Percentiles rank a stretch among this genome's conserved stretches.
These are phyloP conservation scores for Conoideocrella luteorostrata DNA, from an alignment of 2,329 filamentous ascomycete genomes.

Conservation along the genomic window DNA sequence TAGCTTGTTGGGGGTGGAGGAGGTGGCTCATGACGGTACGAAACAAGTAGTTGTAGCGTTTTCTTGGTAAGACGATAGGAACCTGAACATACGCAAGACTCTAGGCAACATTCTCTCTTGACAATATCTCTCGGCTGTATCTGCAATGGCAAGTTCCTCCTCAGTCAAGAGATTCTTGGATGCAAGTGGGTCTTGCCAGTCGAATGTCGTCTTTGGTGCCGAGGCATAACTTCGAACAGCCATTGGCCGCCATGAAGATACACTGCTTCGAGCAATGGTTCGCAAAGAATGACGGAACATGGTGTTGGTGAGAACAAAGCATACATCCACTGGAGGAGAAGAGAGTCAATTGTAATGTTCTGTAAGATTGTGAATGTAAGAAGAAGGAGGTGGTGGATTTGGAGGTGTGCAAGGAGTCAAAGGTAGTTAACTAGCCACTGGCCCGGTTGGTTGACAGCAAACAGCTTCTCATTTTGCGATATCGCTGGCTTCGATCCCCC, in stretches of 20 bases:
- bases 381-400: background rate
- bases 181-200: conserved; percentile 87
- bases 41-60: no score
- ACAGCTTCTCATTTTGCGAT: conserved; percentile 11
- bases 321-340: no score
- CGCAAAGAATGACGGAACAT: conserved; percentile 28
- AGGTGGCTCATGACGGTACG: background rate
- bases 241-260: conserved; percentile 18
- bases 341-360: no score
- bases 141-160: conserved; percentile 82
- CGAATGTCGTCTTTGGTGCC: conserved; percentile 46
- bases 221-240: conserved; percentile 30
- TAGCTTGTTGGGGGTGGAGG: no score
- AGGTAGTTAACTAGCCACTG: conserved; percentile 11
- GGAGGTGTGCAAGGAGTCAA: conserved; percentile 13
- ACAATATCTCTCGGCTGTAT: conserved; percentile 89
- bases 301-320: no score
- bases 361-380: background rate
- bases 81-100: conserved; percentile 64
- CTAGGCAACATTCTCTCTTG: conserved; percentile 82
- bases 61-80: background rate
- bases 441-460: no score
- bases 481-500: conserved; percentile 8
- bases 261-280: conserved; percentile 18
- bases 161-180: conserved; percentile 73